Base-by-base conservation (phyloP, 495 filamentous ascomycete species). In the Physcia stellaris region DNA sequence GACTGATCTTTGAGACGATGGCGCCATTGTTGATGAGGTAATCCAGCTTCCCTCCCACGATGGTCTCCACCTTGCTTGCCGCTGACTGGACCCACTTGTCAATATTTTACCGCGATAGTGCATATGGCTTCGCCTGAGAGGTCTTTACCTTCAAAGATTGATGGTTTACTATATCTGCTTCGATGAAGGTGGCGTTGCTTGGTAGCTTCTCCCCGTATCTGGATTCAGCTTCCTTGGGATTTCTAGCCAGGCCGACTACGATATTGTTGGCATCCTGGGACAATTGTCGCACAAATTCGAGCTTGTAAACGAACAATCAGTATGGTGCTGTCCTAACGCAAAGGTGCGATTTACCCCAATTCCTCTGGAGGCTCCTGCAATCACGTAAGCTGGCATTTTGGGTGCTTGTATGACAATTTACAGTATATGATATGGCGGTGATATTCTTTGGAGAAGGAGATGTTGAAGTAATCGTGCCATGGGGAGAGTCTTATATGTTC, bases 231-330 rank as follows among this genome's bases (percentile, higher is more conserved):
- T 47, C 52, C 7, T 47, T 41, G 0, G 43, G 48, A 40, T 56
- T 55, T 19, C 65, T 60, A 15, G 54, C 57, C 6, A 66, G 50
- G 18, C 54, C 62, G 43, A 65, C 45, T 47, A 66, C 54, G 21
- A 45, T 33, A 32, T 61, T 40, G 48, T 55, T 32, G 45, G 55
- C 4, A 37, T 54, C 24, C 36, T 45, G 33, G 10, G 57, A 56
- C 10, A 39, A 29, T n/a, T 38, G 42, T 18, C 42, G 28, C 24
- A 37, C 22, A 12, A 50, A 34, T 37, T 46, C 53, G 22, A 49
- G 59, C 58, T 58, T n/a, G n/a, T n/a, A n/a, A n/a, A n/a, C n/a
- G n/a, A n/a, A n/a, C n/a, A n/a, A n/a, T n/a, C n/a, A n/a, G n/a
- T n/a, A n/a, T n/a, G n/a, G n/a, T n/a, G n/a, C n/a, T n/a, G n/a